Evolutionary conservation across 1,139 yeast species (phyloP), one percentile per base, ranked within the genome.

Genomic region (Oligophagozyma castellii): DNA sequence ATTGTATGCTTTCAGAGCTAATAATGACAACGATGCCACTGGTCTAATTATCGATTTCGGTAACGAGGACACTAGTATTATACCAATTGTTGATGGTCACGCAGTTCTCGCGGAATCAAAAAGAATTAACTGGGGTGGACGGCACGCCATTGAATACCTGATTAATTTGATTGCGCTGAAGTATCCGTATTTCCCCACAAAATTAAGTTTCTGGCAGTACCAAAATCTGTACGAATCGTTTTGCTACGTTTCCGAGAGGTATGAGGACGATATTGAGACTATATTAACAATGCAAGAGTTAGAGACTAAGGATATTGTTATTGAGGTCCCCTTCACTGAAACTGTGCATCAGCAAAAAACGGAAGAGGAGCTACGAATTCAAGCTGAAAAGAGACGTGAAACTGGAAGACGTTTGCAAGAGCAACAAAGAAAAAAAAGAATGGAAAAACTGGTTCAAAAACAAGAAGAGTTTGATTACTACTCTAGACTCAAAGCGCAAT

Each of bases 91-190:
- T 2, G 51, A 67, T 13, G 81, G 84, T 0, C 60, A 58, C 33
- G 92, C 93, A 0, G 43, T 75, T 3, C 53, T 83, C 30, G 59
- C 67, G 27, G 77, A 75, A 35, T 63, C 89, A 2, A 86, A 83
- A 45, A 62, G 96, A 43, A 70, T 92, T 25, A 86, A 83, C 47
- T 83, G 92, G 81, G 98, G 96, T 32, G 96, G 95, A 5, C 69
- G 70, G 36, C 79, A 71, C 31, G 67, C 86, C 2, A 70, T 67
- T 19, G 70, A 66, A 28, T 86, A 65, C 42, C 54, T 89, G 49
- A 69, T 66, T 35, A 67, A 63, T 40, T 62, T 79, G 19, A 56
- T 92, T 28, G 65, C 74, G 1, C 61, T 92, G 46, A 92, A 92
- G 48, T 92, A 92, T 53, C 98, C 98, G 1, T 76, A 75, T 43